Evolutionary conservation across 345 rosid genomes (phyloP).

Genomic region (Aquilaria sinensis): DNA sequence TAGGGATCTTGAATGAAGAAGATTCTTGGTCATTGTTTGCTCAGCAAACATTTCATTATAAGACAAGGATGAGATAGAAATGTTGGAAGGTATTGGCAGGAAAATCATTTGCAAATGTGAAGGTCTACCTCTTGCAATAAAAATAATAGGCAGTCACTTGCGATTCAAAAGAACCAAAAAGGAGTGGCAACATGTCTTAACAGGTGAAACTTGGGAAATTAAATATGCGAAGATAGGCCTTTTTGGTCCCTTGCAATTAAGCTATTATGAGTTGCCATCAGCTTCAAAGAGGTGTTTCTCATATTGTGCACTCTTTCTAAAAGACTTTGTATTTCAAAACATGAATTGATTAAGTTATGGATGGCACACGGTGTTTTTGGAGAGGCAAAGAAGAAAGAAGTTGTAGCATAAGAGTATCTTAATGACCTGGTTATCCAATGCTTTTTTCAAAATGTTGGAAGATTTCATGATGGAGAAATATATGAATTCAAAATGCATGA

Average conservation of each 20-base stretch:
- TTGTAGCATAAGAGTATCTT: no score
- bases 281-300: slow-evolving; percentile 6
- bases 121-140: slow-evolving; percentile 8
- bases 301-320: slow-evolving; percentile 5
- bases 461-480: no score
- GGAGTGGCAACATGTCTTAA: slow-evolving; percentile 13
- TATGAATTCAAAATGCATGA: no score
- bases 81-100: neutral
- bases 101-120: slow-evolving; percentile 6
- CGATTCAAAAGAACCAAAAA: neutral
- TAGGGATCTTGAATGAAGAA: slow-evolving; percentile 5
- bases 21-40: slow-evolving; percentile 11
- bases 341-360: slow-evolving; percentile 21
- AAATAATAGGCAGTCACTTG: slow-evolving; percentile 1
- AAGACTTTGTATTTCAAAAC: slow-evolving; percentile 13
- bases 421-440: no score
- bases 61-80: neutral
- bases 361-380: slow-evolving; percentile 30
- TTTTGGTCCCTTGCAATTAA: slow-evolving; percentile 3
- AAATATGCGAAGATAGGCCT: neutral
- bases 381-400: neutral
- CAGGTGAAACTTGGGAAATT: slow-evolving; percentile 6
- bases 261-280: slow-evolving; percentile 7
- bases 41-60: slow-evolving; percentile 2
- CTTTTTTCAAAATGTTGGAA: no score